phyloP scores from a whole-genome alignment of 2,329 filamentous ascomycete species.

The Penicillium sclerotigenum region DNA sequence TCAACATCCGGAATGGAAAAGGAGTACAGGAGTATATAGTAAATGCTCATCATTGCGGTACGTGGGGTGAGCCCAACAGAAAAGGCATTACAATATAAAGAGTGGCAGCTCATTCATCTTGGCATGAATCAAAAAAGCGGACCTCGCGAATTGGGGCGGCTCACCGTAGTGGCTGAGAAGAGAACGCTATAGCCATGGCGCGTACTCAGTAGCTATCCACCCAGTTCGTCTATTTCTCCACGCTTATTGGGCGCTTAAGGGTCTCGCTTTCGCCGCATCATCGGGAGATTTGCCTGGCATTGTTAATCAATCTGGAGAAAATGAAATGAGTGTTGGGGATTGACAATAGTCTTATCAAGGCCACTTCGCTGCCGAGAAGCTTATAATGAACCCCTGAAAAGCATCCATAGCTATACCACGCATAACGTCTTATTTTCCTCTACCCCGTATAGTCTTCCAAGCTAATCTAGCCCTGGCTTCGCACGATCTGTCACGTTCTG shows the following conservation, averaged over 20 bases:
- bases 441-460: neutral
- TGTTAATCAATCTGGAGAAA: constrained; percentile 18
- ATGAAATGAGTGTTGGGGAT: neutral
- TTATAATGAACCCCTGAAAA: neutral
- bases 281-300: constrained; percentile 14
- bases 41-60: neutral
- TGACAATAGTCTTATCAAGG: constrained; percentile 9
- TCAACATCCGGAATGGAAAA: neutral
- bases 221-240: constrained; percentile 17
- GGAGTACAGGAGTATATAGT: too few species aligned
- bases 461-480: neutral
- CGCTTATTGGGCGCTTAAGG: constrained; percentile 24
- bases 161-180: constrained; percentile 23
- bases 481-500: constrained; percentile 5
- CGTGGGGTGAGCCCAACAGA: neutral
- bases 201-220: constrained; percentile 22
- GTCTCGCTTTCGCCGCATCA: constrained; percentile 16
- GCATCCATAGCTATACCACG: neutral
- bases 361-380: neutral
- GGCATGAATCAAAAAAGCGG: constrained; percentile 3
- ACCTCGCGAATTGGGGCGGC: constrained; percentile 21
- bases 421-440: neutral
- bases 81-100: too few species aligned
- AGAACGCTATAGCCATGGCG: constrained; percentile 25
- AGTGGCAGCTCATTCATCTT: neutral